Base-by-base conservation (phyloP, 2,329 filamentous ascomycete genomes). In the Microsporum ferrugineum region DNA sequence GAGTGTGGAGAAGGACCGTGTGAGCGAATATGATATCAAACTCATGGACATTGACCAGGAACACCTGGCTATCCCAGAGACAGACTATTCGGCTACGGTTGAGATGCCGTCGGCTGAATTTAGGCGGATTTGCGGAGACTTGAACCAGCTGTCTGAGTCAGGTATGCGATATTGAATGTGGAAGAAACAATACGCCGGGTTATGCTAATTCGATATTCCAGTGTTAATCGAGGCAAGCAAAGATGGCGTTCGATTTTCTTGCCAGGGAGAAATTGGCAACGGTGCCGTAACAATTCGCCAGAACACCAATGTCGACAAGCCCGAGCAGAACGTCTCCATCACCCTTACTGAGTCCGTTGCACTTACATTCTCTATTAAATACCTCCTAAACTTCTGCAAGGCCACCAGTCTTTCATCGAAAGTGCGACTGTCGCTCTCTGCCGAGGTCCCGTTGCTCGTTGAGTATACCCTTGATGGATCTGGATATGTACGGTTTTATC, bases 41-140 rank as follows among this genome's bases (percentile, higher is more conserved):
- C 86, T 99, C 75, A 99, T 99, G 94, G 94, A 99, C 75, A 99
- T 99, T 76, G 94, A 99, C 78, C 95, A 99, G 80, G 94, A 99
- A 82, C 94, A 99, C 76, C 80, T 99, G 77, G 94, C 94, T 65
- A 99, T 99, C 70, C 94, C 94, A 14, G 92, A 99, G 70, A 99
- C 95, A n/a, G 94, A 99, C 71, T 99, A 99, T 73, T 88, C 91
- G 43, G 88, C 94, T 56, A 94, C 88, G 17, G 89, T 99, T 66
- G 80, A 83, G 60, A 91, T 99, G 89, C 92, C 94, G 12, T 85
- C 88, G 38, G 75, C 80, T 56, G 94, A 99, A 78, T 97, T 99
- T 78, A 88, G 89, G 78, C 88, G 91, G 69, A 99, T 99, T 76
- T 95, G 90, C 79, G 86, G 88, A 65, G 95, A 99, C 78, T 78